Evolutionary conservation across 331 rosid species (phyloP).

Genomic region (Quercus phellos): DNA sequence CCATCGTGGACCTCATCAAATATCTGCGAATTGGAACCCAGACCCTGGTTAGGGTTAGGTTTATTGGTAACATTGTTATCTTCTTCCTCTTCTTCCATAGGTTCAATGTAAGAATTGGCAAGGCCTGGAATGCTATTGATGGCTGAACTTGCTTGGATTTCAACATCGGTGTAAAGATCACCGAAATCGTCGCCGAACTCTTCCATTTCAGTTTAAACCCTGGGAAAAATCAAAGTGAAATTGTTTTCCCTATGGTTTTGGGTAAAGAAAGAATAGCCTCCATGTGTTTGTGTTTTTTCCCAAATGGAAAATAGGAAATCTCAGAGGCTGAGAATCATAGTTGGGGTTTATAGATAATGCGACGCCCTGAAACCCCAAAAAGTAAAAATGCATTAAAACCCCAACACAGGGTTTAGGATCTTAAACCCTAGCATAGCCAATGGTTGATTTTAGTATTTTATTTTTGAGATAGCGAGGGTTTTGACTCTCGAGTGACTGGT

Average conservation of each 20-base stretch:
- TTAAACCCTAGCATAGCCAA: slow-evolving; percentile 9
- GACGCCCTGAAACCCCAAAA: background rate
- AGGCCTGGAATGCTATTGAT: slow-evolving; percentile 17
- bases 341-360: background rate
- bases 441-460: background rate
- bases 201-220: slow-evolving; percentile 22
- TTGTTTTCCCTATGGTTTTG: background rate
- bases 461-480: too few species aligned
- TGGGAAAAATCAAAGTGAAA: background rate
- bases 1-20: slow-evolving; percentile 1
- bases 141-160: slow-evolving; percentile 25
- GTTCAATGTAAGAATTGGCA: slow-evolving; percentile 5
- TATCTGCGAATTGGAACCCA: slow-evolving; percentile 4
- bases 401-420: background rate
- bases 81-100: slow-evolving; percentile 9
- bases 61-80: background rate
- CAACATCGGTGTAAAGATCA: slow-evolving; percentile 43
- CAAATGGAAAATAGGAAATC: background rate
- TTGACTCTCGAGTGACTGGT: too few species aligned
- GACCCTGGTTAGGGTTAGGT: background rate
- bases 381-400: background rate
- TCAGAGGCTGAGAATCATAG: background rate
- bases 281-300: background rate
- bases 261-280: background rate
- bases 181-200: slow-evolving; percentile 58